Base-by-base conservation (phyloP, 306 rosid genomes). In the Sicyos edulis region DNA sequence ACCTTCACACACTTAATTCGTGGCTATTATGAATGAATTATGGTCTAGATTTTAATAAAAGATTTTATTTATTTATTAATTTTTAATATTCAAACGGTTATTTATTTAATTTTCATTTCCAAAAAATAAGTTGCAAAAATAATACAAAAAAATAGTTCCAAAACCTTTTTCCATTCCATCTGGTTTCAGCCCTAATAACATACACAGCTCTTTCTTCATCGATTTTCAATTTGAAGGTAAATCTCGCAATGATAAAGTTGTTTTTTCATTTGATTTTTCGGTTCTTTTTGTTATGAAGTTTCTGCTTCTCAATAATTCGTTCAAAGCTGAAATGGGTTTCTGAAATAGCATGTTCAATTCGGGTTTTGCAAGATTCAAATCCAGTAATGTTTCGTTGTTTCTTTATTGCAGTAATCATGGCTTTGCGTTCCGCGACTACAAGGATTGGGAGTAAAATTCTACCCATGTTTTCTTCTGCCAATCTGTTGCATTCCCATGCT, bases 401-500 rank as follows among this genome's bases (percentile, higher is more conserved):
- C 54, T 74, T 50, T 37, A 2, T 52, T 64, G 37, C 78, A 83
- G 81, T 14, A 54, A 93, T 90, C 62, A 93, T 90, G 97, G 89
- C 95, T 57, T 76, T 75, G 37, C 45, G 92, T 79, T 77, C 59
- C 0, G 66, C 76, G 22, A 78, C 89, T 11, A 72, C 85, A 76
- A 85, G 83, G 71, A 65, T 90, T 15, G 84, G 90, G 76, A 75
- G 79, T 61, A 83, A 80, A 74, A 12, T 84, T 22, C 79, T 83
- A 22, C 93, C 89, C 24, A 19, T 74, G 81, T 80, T 86, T 74
- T 79, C 84, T 85, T 74, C 91, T 65, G 75, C 84, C 56, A 70
- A 86, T 77, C 75, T 76, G 20, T 76, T 85, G 20, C 95, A 93
- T 81, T 93, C 98, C 0, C 98, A 93, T 70, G 96, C 98, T 79